Evolutionary conservation across 257 asterid genomes (phyloP), one percentile per base, ranked within the genome.

Genomic region (Solanum paucissectum): DNA sequence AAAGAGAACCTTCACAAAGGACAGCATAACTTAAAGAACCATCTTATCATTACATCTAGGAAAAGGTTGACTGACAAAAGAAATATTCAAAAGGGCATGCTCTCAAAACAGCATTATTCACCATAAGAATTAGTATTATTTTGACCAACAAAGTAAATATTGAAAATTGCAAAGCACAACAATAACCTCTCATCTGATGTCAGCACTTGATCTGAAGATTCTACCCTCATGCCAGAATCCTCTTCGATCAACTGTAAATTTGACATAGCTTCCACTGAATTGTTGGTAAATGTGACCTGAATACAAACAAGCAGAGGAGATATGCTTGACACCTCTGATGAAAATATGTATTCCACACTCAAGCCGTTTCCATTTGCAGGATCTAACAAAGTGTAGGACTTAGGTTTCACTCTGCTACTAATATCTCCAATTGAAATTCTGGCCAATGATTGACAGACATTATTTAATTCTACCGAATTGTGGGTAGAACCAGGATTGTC

Each of bases 381-480:
- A 92, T 97, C 98, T 66, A 94, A 85, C 87, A 97, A 93, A 74
- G 91, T 87, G 85, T 93, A 92, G 18, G 90, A 88, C 91, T 93
- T 95, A n/a, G 95, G 99, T 89, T 92, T 95, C 81, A 94, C 95
- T 89, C 93, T 91, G 91, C 90, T 88, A 85, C 93, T 93, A 88
- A 97, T 89, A 90, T 97, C 96, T 89, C 95, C 96, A 33, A 97
- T 93, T 42, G 99, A 94, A 90, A 97, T 96, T 93, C 96, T 92
- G 87, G 99, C 99, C 73, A 92, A 91, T 84, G 99, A 94, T 87
- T 84, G 94, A 86, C 86, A 90, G 87, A 81, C 93, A 49, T 86
- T 91, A 88, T 89, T 91, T 79, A 86, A 71, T 88, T 90, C 95
- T 32, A 93, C 88, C 71, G 92, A 87, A 86, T 86, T 91, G 82